Conservation (phyloP, 192 early-diverging fungal species). For the Entomortierella parvispora region DNA sequence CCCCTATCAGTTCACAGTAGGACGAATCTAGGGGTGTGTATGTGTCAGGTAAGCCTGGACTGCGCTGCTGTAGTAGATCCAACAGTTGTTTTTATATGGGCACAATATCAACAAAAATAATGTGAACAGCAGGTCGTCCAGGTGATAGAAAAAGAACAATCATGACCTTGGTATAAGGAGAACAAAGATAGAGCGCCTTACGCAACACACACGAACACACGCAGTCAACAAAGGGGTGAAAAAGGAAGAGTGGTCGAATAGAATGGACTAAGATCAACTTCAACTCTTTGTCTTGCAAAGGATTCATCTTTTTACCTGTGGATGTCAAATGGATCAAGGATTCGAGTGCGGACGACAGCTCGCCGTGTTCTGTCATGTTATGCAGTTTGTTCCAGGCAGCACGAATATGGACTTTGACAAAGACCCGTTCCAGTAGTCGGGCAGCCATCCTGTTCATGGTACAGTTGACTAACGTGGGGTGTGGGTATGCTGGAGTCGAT, state of each 20-base stretch:
- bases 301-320: slow-evolving; percentile 31
- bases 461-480: no score
- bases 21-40: slow-evolving; percentile 43
- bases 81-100: not conserved
- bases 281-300: not conserved
- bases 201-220: no score
- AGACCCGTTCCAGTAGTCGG: slow-evolving; percentile 40
- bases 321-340: slow-evolving; percentile 52
- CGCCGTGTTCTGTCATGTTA: slow-evolving; percentile 55
- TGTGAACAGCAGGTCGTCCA: not conserved
- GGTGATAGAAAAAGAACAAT: not conserved
- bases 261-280: not conserved
- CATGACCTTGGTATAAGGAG: no score
- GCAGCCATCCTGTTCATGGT: slow-evolving; percentile 45
- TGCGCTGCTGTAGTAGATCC: not conserved
- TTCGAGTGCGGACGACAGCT: slow-evolving; percentile 55
- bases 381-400: slow-evolving; percentile 59
- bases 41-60: not conserved
- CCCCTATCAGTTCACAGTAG: slow-evolving; percentile 54
- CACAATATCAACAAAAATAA: not conserved
- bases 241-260: not conserved
- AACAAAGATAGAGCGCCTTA: not conserved
- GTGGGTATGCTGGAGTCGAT: no score
- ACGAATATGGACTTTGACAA: slow-evolving; percentile 54
- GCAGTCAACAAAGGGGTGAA: not conserved